Evolutionary conservation across 116 monocot genomes (phyloP).

Genomic region (Trichopus zeylanicus): DNA sequence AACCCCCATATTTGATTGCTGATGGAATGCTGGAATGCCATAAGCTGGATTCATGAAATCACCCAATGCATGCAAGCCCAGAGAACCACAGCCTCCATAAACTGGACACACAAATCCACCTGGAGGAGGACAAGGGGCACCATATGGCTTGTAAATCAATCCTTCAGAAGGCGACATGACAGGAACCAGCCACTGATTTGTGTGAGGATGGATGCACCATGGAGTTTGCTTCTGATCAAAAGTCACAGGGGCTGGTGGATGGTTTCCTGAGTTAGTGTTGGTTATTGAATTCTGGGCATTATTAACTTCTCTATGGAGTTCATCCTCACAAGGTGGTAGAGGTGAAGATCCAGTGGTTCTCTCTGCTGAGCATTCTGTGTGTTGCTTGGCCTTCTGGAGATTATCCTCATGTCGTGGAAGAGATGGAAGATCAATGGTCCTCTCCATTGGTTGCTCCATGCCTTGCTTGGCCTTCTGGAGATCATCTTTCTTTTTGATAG

Average conservation of each 20-base stretch:
- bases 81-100: constrained; percentile 17
- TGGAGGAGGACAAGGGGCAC: constrained; percentile 32
- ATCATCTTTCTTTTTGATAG: neutral
- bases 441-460: constrained; percentile 8
- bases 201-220: constrained; percentile 39
- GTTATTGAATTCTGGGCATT: neutral
- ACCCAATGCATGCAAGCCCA: constrained; percentile 14
- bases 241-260: constrained; percentile 4
- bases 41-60: constrained; percentile 42
- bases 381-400: constrained; percentile 14
- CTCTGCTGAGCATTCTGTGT: constrained; percentile 7
- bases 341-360: constrained; percentile 7
- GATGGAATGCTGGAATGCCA: constrained; percentile 30
- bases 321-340: constrained; percentile 21
- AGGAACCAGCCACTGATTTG: constrained; percentile 81
- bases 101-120: constrained; percentile 40
- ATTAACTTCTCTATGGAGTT: neutral
- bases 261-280: constrained; percentile 10
- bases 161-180: constrained; percentile 89
- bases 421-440: constrained; percentile 7
- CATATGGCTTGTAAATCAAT: constrained; percentile 77
- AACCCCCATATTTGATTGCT: constrained; percentile 26
- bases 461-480: constrained; percentile 14
- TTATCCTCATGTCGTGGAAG: constrained; percentile 19
- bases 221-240: constrained; percentile 22